These are phyloP conservation scores for Psophocarpus tetragonolobus DNA, from an alignment of 306 rosid species.

Conservation along the genomic window DNA sequence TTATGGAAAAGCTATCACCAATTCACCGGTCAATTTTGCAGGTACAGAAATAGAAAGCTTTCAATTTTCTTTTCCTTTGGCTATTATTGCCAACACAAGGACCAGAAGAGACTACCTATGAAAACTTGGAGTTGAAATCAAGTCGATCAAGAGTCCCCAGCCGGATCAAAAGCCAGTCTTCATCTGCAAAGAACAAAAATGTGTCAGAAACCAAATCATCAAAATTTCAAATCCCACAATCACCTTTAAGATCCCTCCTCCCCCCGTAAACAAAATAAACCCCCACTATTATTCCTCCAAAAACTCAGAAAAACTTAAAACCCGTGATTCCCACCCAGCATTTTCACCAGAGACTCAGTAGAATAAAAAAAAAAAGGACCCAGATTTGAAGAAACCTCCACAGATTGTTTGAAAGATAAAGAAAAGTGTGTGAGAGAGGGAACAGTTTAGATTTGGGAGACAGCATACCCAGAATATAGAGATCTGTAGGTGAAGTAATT, in stretches of 20 bases:
- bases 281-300: constrained; percentile 2
- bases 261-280: background rate
- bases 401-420: background rate
- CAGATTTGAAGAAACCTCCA: constrained; percentile 30
- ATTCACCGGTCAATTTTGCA: constrained; percentile 22
- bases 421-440: background rate
- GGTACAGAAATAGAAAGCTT: background rate
- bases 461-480: constrained; percentile 35
- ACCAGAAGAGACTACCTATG: constrained; percentile 39
- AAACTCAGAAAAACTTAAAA: constrained; percentile 5
- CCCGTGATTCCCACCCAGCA: background rate
- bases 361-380: background rate
- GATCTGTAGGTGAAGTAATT: constrained; percentile 48
- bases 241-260: constrained; percentile 21
- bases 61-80: background rate
- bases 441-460: background rate
- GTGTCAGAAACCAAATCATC: constrained; percentile 17
- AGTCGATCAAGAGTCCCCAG: constrained; percentile 34
- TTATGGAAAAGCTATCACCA: constrained; percentile 5
- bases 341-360: constrained; percentile 26
- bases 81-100: background rate
- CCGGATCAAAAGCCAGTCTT: constrained; percentile 41
- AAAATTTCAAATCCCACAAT: constrained; percentile 22
- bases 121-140: constrained; percentile 14
- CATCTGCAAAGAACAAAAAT: constrained; percentile 39